These are phyloP conservation scores for Alternaria sp. DNA, from an alignment of 2,329 filamentous ascomycete genomes.

Conservation along the genomic window DNA sequence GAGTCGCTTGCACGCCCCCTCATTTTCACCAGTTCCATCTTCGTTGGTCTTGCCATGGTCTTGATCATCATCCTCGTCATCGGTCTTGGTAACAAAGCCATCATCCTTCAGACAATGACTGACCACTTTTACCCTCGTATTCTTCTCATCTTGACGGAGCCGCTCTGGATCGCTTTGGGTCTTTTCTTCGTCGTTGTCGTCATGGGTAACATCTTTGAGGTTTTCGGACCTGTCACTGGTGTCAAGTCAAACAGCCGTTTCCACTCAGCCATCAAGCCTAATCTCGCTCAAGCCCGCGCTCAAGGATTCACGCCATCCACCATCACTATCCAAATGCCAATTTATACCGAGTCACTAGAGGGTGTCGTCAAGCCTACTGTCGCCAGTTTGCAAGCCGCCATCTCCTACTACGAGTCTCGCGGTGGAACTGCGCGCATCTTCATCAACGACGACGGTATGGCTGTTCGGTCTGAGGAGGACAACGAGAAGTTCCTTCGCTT, in stretches of 20 bases:
- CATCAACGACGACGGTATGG: constrained; percentile 73
- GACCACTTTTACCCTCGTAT: constrained; percentile 64
- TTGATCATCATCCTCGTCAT: constrained; percentile 62
- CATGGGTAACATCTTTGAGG: constrained; percentile 53
- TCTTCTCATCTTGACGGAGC: constrained; percentile 59
- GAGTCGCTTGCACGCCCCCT: constrained; percentile 57
- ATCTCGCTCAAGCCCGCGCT: constrained; percentile 58
- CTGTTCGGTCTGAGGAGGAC: constrained; percentile 61
- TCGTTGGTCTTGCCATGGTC: constrained; percentile 63
- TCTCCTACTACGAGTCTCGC: constrained; percentile 58
- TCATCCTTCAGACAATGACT: constrained; percentile 63
- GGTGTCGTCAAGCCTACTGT: constrained; percentile 79
- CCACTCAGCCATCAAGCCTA: constrained; percentile 69
- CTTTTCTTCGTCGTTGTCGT: constrained; percentile 44
- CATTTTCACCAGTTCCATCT: constrained; percentile 64
- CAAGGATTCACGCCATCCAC: constrained; percentile 70
- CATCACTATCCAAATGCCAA: constrained; percentile 79
- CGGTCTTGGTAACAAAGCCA: constrained; percentile 63
- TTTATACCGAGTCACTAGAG: constrained; percentile 82
- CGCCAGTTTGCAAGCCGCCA: constrained; percentile 74
- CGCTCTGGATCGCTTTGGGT: constrained; percentile 63
- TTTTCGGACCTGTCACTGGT: constrained; percentile 79
- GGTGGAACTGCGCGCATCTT: constrained; percentile 73
- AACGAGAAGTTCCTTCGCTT: constrained; percentile 54
- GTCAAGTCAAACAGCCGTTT: constrained; percentile 80